These are phyloP conservation scores for Kodamaea arcana DNA, from an alignment of 1,139 yeast genomes.

Conservation along the genomic window DNA sequence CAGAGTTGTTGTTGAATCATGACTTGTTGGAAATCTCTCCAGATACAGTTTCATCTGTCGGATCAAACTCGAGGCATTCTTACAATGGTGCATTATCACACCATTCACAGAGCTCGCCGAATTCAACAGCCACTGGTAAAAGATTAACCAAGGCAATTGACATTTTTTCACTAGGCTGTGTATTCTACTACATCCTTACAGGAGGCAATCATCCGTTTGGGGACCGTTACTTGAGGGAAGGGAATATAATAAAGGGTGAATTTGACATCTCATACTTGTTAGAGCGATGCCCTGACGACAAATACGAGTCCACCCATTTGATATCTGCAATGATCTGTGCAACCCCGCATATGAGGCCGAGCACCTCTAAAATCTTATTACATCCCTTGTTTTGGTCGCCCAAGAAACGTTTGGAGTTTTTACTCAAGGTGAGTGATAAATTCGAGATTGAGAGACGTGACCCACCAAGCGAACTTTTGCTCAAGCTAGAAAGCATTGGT, in stretches of 20 bases:
- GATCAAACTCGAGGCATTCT: slow-evolving; percentile 15
- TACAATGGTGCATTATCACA: slow-evolving; percentile 5
- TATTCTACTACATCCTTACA: slow-evolving; percentile 79
- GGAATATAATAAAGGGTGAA: slow-evolving; percentile 76
- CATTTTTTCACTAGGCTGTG: slow-evolving; percentile 92
- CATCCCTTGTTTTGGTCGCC: slow-evolving; percentile 89
- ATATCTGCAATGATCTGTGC: slow-evolving; percentile 66
- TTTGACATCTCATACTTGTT: slow-evolving; percentile 48
- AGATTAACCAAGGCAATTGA: slow-evolving; percentile 89
- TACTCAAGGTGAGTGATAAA: slow-evolving; percentile 83
- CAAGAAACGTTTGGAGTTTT: slow-evolving; percentile 74
- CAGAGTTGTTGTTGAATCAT: slow-evolving; percentile 64
- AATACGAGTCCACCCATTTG: slow-evolving; percentile 67
- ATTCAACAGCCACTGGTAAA: slow-evolving; percentile 25
- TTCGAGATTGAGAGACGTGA: slow-evolving; percentile 86
- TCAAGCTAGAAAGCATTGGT: slow-evolving; percentile 57
- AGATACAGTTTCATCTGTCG: slow-evolving; percentile 35
- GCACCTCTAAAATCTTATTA: slow-evolving; percentile 58
- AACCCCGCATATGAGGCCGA: slow-evolving; percentile 72
- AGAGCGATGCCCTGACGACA: slow-evolving; percentile 39
- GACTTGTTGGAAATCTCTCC: slow-evolving; percentile 41
- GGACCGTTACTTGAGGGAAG: slow-evolving; percentile 80
- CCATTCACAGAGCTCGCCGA: slow-evolving; percentile 7
- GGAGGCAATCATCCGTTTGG: slow-evolving; percentile 95
- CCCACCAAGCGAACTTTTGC: slow-evolving; percentile 69